Conservation (phyloP, 2,329 filamentous ascomycete species). For the Thielaviopsis euricoi region DNA sequence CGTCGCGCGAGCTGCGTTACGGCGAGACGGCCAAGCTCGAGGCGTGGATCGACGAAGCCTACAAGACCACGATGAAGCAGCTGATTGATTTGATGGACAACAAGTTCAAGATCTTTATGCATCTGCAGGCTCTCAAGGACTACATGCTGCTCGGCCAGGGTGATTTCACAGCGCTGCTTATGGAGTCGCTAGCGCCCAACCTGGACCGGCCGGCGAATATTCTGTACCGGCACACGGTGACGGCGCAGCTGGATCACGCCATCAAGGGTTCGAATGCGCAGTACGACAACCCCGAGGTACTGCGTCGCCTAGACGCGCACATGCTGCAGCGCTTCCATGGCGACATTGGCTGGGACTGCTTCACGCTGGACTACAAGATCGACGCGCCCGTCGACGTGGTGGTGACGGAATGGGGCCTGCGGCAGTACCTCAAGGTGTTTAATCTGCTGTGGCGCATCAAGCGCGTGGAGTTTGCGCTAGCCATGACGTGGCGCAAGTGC, state of each 20-base stretch:
- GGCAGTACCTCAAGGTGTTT: slow-evolving; percentile 97
- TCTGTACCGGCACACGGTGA: slow-evolving; percentile 90
- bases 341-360: slow-evolving; percentile 98
- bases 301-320: slow-evolving; percentile 83
- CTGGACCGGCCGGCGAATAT: slow-evolving; percentile 90
- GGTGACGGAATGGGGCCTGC: slow-evolving; percentile 85
- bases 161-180: slow-evolving; percentile 90
- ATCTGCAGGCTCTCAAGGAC: slow-evolving; percentile 79
- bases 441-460: slow-evolving; percentile 99
- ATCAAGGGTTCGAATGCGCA: slow-evolving; percentile 96
- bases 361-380: slow-evolving; percentile 97
- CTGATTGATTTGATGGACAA: slow-evolving; percentile 84
- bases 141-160: slow-evolving; percentile 90
- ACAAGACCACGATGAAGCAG: slow-evolving; percentile 94
- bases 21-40: slow-evolving; percentile 86
- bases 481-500: slow-evolving; percentile 81
- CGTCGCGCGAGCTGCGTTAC: slow-evolving; percentile 81
- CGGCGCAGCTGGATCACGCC: slow-evolving; percentile 93
- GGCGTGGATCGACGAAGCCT: slow-evolving; percentile 87
- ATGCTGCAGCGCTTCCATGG: slow-evolving; percentile 95
- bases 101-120: slow-evolving; percentile 90
- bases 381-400: slow-evolving; percentile 93
- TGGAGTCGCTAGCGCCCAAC: slow-evolving; percentile 89
- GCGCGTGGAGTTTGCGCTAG: slow-evolving; percentile 84
- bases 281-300: slow-evolving; percentile 80